A percentile compares a stretch with the other conserved stretches of the same genome.
Evolutionary conservation across 73 alveolate genomes (phyloP).

Genomic region (Paramecium tetraurelia): DNA sequence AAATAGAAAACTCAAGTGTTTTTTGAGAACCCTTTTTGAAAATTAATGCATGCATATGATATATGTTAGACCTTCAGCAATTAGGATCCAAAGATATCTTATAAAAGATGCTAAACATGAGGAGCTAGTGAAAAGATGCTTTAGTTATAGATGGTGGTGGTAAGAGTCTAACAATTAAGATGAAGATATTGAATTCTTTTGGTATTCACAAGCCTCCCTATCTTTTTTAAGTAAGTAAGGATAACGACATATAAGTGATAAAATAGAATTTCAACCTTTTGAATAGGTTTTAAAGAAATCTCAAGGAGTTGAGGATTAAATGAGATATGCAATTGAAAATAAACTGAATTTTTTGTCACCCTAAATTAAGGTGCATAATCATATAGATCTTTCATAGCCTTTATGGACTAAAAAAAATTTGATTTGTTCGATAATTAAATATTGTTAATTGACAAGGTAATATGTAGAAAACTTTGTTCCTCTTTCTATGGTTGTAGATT

Average conservation of each 20-base stretch:
- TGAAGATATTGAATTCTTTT: not conserved
- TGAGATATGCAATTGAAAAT: not conserved
- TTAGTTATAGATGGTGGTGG: constrained; percentile 15
- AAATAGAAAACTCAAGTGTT: not conserved
- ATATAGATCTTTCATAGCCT: not conserved
- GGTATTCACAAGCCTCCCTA: not conserved
- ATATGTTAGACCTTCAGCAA: not conserved
- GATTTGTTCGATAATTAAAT: not conserved
- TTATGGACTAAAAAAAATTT: not conserved
- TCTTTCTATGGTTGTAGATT: not conserved
- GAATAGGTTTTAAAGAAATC: not conserved
- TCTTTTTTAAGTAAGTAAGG: not conserved
- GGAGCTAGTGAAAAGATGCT: not conserved
- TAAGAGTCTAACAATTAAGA: not conserved
- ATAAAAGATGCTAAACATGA: not conserved
- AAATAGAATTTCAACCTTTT: not conserved
- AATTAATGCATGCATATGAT: not conserved
- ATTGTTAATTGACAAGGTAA: not conserved
- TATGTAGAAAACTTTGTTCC: not conserved
- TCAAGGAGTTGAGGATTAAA: not conserved
- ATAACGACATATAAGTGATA: not conserved
- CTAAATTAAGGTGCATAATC: not conserved
- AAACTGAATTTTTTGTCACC: not conserved
- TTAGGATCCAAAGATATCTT: not conserved
- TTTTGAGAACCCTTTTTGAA: not conserved